Base-by-base conservation (phyloP, 1,139 yeast genomes). In the Suhomyces bribrorum region DNA sequence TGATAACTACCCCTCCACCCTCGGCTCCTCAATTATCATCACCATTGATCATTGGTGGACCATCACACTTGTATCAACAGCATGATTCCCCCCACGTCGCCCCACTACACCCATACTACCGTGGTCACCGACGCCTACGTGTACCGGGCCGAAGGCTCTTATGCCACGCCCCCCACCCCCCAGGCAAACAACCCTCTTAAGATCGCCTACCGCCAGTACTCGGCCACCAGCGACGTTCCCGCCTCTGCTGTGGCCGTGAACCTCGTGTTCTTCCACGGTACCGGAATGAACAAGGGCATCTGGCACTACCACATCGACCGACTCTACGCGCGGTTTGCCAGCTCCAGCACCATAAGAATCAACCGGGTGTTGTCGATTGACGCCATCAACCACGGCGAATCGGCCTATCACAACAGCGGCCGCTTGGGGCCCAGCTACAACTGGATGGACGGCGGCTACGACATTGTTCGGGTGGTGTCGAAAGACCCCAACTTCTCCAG, bases 131-230 rank as follows among this genome's bases (percentile, higher is more conserved):
- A 31, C 24, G 44, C 44, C 3, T 34, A 14, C 14, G 14, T 20
- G 14, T 22, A 20, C 8, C 24, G 44, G 7, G 36, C 13, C 5
- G 22, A n/a, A n/a, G 25, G 30, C 3, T 29, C 44, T n/a, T 33
- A 31, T 5, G 16, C 14, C 23, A 22, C 26, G 5, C 29, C 12
- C 2, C 33, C 17, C 9, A 11, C 32, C 5, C 36, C 34, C 22
- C 24, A 14, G 9, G 12, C 7, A n/a, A 22, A 23, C 7, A 12
- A 23, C 13, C 41, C 36, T 5, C 41, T 53, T 26, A 34, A 43
- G 26, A 15, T 53, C 6, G 52, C 37, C 6, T 53, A 52, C 37
- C 32, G 44, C 34, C 48, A 44, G 35, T 46, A 43, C 31, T 29
- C 39, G 11, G 25, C 43, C 8, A 41, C 44, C 5, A 13, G 12